A percentile compares a stretch with the other conserved stretches of the same genome.
Conservation (phyloP, 169 alveolate species). For the Plasmodium berghei region DNA sequence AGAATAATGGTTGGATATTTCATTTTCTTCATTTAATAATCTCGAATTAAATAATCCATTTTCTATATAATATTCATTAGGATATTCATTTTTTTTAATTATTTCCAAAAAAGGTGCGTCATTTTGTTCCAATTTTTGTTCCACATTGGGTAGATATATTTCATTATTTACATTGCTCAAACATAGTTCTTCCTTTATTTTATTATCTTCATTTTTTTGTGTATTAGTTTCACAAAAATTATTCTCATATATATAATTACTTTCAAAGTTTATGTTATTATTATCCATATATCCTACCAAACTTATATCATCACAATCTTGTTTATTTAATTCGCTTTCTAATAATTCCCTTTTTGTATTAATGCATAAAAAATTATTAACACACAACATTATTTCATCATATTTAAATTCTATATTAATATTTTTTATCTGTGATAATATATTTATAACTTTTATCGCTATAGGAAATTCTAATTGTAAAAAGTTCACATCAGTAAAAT, state of each 20-base stretch:
- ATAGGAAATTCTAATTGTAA: slow-evolving; percentile 35
- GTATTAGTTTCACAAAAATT: background rate
- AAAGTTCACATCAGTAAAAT: slow-evolving; percentile 50
- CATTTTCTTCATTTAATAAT: background rate
- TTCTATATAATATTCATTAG: background rate
- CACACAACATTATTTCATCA: slow-evolving; percentile 41
- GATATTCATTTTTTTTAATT: background rate
- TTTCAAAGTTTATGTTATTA: background rate
- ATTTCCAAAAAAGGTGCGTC: background rate
- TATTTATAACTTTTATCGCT: slow-evolving; percentile 55
- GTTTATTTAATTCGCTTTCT: too few relatives aligned
- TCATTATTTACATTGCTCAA: background rate
- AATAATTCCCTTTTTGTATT: background rate
- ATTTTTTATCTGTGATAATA: slow-evolving; percentile 15
- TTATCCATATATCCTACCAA: background rate
- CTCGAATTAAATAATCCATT: background rate
- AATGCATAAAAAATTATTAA: slow-evolving; percentile 18
- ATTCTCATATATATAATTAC: background rate
- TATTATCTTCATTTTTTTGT: background rate
- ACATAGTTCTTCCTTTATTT: background rate
- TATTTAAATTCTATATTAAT: slow-evolving; percentile 43
- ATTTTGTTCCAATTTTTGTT: background rate
- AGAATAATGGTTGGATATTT: background rate
- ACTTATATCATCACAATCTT: background rate
- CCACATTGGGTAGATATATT: background rate